Conservation (phyloP, 2,329 filamentous ascomycete species). For the Fusarium gaditjirri region DNA sequence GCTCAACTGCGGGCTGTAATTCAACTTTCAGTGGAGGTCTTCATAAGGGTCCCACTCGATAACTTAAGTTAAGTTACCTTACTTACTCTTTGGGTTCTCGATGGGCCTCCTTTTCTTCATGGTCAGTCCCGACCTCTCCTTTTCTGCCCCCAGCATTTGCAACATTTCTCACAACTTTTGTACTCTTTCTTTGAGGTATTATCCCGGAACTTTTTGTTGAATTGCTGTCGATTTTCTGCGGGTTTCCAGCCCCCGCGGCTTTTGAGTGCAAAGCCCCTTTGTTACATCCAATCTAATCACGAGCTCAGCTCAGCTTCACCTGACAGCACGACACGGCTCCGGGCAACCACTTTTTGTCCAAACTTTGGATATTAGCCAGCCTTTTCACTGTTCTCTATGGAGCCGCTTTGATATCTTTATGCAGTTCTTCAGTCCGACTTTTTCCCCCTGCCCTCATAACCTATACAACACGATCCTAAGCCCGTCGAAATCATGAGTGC, state of each 20-base stretch:
- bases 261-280: conserved; percentile 30
- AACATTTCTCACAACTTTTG: conserved; percentile 10
- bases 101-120: conserved; percentile 44
- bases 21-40: conserved; percentile 35
- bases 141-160: conserved; percentile 20
- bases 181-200: not conserved
- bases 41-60: conserved; percentile 34
- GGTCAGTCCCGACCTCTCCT: conserved; percentile 38
- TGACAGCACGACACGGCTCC: conserved; percentile 7
- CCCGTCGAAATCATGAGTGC: conserved; percentile 52
- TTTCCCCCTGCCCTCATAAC: conserved; percentile 40
- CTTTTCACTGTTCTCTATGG: conserved; percentile 32
- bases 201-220: conserved; percentile 1
- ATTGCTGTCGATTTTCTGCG: conserved; percentile 15
- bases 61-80: conserved; percentile 16
- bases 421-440: conserved; percentile 1
- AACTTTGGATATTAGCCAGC: conserved; percentile 24
- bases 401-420: conserved; percentile 22
- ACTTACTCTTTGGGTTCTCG: conserved; percentile 19
- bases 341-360: conserved; percentile 22
- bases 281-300: conserved; percentile 27
- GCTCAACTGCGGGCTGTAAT: conserved; percentile 23
- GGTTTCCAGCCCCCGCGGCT: conserved; percentile 11
- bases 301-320: conserved; percentile 6
- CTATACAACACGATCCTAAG: conserved; percentile 29